These are phyloP conservation scores for Aphanocladium album DNA, from an alignment of 2,329 filamentous ascomycete genomes.

Conservation along the genomic window DNA sequence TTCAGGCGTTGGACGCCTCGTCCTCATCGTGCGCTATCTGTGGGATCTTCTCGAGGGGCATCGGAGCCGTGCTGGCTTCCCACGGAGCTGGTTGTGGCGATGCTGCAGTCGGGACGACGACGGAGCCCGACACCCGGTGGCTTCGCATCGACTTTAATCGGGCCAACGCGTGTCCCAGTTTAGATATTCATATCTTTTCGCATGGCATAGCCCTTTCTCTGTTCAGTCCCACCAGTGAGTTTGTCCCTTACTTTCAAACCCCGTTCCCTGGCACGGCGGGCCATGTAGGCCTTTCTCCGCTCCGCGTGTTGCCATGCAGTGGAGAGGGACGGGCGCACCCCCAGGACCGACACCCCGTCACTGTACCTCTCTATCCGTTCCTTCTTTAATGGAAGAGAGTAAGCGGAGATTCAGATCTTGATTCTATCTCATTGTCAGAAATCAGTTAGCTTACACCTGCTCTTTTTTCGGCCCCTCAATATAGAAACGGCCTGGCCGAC, in stretches of 20 bases:
- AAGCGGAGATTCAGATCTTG: background rate
- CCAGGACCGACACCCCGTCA: background rate
- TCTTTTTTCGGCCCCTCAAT: background rate
- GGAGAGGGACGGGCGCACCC: background rate
- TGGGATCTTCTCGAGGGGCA: background rate
- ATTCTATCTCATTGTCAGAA: background rate
- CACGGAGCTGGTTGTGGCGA: background rate
- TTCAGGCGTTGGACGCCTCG: background rate
- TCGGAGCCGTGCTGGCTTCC: background rate
- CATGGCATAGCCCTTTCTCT: background rate
- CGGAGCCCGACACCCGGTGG: constrained; percentile 1
- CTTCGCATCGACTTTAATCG: constrained; percentile 2
- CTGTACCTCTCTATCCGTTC: background rate
- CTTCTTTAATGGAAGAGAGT: background rate
- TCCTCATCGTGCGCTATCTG: constrained; percentile 1
- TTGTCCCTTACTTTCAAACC: background rate
- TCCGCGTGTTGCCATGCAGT: no score
- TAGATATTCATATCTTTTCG: background rate
- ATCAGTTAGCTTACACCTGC: background rate
- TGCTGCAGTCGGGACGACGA: background rate
- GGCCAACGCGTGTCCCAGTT: background rate
- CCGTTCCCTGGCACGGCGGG: background rate
- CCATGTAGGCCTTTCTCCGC: no score
- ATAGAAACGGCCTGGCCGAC: background rate
- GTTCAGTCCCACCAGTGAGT: background rate